Percentiles rank a stretch among this genome's conserved stretches.
Conservation (phyloP, 2,329 filamentous ascomycete genomes). For the Metarhizium robertsii region DNA sequence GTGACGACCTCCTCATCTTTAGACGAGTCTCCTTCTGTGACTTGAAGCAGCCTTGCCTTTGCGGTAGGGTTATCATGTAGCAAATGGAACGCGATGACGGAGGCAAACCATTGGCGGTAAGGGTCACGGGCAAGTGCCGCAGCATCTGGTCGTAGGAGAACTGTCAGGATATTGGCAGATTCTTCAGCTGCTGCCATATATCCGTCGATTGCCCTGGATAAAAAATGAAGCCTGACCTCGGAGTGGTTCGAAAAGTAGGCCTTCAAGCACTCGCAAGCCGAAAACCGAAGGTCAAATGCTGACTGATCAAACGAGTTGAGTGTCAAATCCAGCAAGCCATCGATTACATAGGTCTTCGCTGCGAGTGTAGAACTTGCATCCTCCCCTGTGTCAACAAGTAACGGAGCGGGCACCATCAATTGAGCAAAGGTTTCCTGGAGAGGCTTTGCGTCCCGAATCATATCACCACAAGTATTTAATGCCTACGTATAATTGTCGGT, state of each 20-base stretch:
- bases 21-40: conserved; percentile 82
- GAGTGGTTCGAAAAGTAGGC: conserved; percentile 81
- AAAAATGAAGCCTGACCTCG: conserved; percentile 75
- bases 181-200: conserved; percentile 70
- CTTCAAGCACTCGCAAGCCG: conserved; percentile 83
- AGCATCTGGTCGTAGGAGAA: conserved; percentile 60
- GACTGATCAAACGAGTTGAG: conserved; percentile 57
- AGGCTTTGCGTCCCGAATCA: conserved; percentile 70
- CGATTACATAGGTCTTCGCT: conserved; percentile 76
- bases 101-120: conserved; percentile 84
- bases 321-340: conserved; percentile 77
- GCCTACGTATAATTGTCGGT: conserved; percentile 35
- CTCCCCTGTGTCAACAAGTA: conserved; percentile 28
- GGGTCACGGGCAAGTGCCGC: conserved; percentile 61
- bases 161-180: conserved; percentile 79
- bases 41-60: conserved; percentile 68
- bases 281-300: conserved; percentile 71
- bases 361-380: conserved; percentile 39
- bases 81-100: conserved; percentile 77
- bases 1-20: conserved; percentile 93
- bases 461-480: conserved; percentile 73
- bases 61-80: conserved; percentile 71
- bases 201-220: conserved; percentile 80
- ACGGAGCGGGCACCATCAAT: conserved; percentile 61
- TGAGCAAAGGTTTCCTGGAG: conserved; percentile 88